These are phyloP conservation scores for Ogataea sp. DNA, from an alignment of 805 yeast species.

Conservation along the genomic window DNA sequence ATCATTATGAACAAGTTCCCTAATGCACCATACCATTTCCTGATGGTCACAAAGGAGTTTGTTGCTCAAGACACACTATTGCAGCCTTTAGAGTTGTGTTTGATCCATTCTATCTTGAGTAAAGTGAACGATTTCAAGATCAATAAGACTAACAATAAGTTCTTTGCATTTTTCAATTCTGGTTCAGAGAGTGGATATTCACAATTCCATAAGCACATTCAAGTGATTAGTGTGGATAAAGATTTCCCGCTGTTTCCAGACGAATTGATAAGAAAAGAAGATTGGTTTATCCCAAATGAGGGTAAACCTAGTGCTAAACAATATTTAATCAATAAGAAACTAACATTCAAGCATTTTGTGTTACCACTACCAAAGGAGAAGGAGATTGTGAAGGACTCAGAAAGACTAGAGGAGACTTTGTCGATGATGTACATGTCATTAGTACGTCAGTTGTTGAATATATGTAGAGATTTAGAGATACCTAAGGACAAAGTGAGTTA, in stretches of 20 bases:
- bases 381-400: constrained; percentile 24
- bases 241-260: constrained; percentile 54
- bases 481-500: constrained; percentile 47
- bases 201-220: constrained; percentile 88
- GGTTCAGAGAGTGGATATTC: constrained; percentile 93
- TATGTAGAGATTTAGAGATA: constrained; percentile 43
- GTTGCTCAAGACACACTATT: constrained; percentile 67
- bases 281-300: constrained; percentile 49
- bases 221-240: constrained; percentile 66
- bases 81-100: constrained; percentile 58
- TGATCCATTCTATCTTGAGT: constrained; percentile 47
- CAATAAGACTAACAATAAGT: constrained; percentile 31
- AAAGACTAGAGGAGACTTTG: constrained; percentile 46
- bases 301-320: constrained; percentile 27
- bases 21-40: constrained; percentile 67
- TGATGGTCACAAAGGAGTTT: constrained; percentile 70
- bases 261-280: constrained; percentile 31
- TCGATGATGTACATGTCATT: constrained; percentile 66
- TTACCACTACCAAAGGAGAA: constrained; percentile 45
- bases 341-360: constrained; percentile 78
- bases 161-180: constrained; percentile 82
- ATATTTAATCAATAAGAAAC: constrained; percentile 52
- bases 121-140: constrained; percentile 30
- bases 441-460: constrained; percentile 62
- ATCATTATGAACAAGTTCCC: constrained; percentile 84